Conservation (phyloP, 768 basidiomycete species). For the Xerocomus spinulosus region DNA sequence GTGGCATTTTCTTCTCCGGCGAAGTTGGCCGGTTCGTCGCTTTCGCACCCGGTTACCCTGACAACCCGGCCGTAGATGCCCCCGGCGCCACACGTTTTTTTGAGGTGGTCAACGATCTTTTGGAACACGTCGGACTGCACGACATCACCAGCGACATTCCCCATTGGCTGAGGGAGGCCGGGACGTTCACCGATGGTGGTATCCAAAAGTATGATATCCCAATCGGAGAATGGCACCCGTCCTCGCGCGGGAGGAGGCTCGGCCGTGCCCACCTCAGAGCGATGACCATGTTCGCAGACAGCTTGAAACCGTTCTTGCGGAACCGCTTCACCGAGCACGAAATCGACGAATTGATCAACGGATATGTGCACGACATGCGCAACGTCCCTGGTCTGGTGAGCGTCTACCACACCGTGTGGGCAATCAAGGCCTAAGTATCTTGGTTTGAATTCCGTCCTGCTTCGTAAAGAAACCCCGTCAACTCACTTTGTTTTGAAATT, state of each 20-base stretch:
- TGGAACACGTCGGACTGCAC: constrained; percentile 36
- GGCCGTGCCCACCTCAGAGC: constrained; percentile 41
- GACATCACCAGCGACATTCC: constrained; percentile 38
- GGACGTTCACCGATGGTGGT: constrained; percentile 40
- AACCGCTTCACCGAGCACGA: constrained; percentile 31
- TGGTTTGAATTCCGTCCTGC: background rate
- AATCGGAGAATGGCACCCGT: constrained; percentile 50
- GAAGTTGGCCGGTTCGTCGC: constrained; percentile 51
- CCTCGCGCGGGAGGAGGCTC: constrained; percentile 32
- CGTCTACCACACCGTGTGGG: constrained; percentile 49
- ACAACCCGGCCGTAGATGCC: constrained; percentile 21
- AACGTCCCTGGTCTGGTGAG: constrained; percentile 44
- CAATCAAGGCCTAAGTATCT: constrained; percentile 25
- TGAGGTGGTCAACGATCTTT: constrained; percentile 37
- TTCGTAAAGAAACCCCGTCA: background rate
- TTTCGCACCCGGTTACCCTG: constrained; percentile 34
- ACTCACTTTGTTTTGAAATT: background rate
- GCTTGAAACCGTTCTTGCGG: constrained; percentile 45
- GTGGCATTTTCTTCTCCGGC: constrained; percentile 65
- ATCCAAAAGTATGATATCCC: constrained; percentile 40
- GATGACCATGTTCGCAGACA: constrained; percentile 42
- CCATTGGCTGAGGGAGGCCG: constrained; percentile 32
- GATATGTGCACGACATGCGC: constrained; percentile 45
- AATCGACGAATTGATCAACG: constrained; percentile 37
- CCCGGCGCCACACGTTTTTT: constrained; percentile 32